Evolutionary conservation across 257 asterid species (phyloP), one percentile per base, ranked within the genome.

Genomic region (Primulina eburnea): DNA sequence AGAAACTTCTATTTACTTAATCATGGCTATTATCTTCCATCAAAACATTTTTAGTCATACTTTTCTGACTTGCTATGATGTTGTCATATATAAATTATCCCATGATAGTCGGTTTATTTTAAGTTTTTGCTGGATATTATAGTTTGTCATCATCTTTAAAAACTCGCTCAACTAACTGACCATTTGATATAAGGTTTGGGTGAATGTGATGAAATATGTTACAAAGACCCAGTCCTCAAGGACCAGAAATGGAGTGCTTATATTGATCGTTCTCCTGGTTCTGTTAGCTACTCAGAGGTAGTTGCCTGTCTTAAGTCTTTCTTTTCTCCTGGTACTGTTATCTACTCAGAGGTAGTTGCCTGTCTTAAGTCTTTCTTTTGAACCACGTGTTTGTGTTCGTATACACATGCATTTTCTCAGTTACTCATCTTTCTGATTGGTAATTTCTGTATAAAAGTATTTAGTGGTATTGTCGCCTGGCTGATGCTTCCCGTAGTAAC

Each of bases 221-320:
- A 89, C 76, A 93, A 93, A 71, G 97, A 89, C 71, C 97, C 99
- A 0, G 99, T 93, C 73, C 78, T 93, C 32, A 89, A 90, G 81
- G 92, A 93, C 85, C 82, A 71, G 70, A 80, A 93, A 73, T 93
- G 99, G 99, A 93, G 97, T 82, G 89, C 96, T 68, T 93, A 82
- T 64, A 90, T 93, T 18, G 99, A 93, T 73, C 97, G 99, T 11
- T 89, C 99, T 77, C 99, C 99, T 62, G 99, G 99, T 76, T 84
- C 96, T 72, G 85, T 78, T 65, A 80, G 79, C 89, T 83, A 87
- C 73, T 89, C 97, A 0, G 90, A 89, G 96, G 96, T 86, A 16
- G n/a, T 68, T 64, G 32, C 34, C 64, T 43, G 28, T 60, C 72
- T 14, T 28, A 30, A 43, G 7, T 60, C 47, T 57, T 47, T 32